These are phyloP conservation scores for Penicillium sp. DNA, from an alignment of 2,329 filamentous ascomycete species.

Conservation along the genomic window DNA sequence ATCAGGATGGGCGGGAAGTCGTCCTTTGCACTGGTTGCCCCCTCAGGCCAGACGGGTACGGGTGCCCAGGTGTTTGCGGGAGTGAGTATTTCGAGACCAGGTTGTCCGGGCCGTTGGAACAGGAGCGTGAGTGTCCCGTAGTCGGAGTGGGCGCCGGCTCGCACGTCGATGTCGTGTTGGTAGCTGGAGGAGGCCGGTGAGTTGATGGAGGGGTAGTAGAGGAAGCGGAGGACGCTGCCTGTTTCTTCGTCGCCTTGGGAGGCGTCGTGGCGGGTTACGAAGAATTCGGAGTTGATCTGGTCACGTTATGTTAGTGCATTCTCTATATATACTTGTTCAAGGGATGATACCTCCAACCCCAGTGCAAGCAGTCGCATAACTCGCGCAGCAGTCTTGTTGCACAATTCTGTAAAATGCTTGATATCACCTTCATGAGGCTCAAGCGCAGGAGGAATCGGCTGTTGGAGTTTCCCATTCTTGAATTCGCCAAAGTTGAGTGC, in stretches of 20 bases:
- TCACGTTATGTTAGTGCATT: background rate
- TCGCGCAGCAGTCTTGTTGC: slow-evolving; percentile 66
- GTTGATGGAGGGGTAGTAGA: slow-evolving; percentile 64
- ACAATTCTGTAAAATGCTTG: slow-evolving; percentile 63
- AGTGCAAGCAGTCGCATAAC: slow-evolving; percentile 74
- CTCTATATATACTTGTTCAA: background rate
- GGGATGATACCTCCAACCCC: slow-evolving; percentile 59
- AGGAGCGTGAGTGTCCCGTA: slow-evolving; percentile 69
- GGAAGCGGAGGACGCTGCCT: slow-evolving; percentile 62
- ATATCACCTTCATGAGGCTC: slow-evolving; percentile 58
- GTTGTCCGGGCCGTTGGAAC: slow-evolving; percentile 80
- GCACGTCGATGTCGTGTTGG: slow-evolving; percentile 60
- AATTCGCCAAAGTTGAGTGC: slow-evolving; percentile 92
- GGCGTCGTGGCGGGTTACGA: slow-evolving; percentile 58
- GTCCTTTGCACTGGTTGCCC: slow-evolving; percentile 29
- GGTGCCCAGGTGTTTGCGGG: slow-evolving; percentile 56
- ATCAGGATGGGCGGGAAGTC: slow-evolving; percentile 64
- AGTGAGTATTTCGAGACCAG: slow-evolving; percentile 78
- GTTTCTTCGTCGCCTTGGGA: slow-evolving; percentile 46
- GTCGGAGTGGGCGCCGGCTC: slow-evolving; percentile 89
- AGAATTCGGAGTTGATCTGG: slow-evolving; percentile 51
- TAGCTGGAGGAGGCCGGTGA: slow-evolving; percentile 42
- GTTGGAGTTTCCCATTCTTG: slow-evolving; percentile 62
- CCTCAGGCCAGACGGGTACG: slow-evolving; percentile 60
- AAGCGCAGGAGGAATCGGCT: slow-evolving; percentile 69